These are phyloP conservation scores for Hypocrella siamensis DNA, from an alignment of 2,329 filamentous ascomycete species.

Conservation along the genomic window DNA sequence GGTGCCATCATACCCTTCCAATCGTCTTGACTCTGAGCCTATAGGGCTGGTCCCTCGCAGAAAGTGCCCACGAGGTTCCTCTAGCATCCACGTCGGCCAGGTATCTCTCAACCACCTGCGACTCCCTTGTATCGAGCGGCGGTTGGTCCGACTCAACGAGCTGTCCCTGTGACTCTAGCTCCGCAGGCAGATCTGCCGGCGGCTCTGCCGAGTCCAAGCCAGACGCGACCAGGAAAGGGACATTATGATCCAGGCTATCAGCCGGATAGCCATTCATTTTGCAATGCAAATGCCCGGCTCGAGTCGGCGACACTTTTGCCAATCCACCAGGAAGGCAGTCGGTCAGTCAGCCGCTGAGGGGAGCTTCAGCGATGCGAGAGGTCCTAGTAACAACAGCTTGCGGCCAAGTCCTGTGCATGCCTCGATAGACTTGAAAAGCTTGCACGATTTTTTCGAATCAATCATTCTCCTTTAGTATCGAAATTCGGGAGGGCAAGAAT, in stretches of 20 bases:
- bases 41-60: constrained; percentile 33
- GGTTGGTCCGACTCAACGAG: constrained; percentile 58
- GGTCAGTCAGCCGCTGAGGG: no score
- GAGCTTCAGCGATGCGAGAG: no score
- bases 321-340: constrained; percentile 1
- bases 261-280: constrained; percentile 65
- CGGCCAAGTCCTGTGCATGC: no score
- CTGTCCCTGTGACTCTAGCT: constrained; percentile 41
- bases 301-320: neutral
- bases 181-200: constrained; percentile 27
- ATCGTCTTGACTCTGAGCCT: constrained; percentile 57
- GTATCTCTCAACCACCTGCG: constrained; percentile 47
- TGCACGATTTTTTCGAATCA: no score
- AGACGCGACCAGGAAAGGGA: constrained; percentile 70
- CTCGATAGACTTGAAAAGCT: no score
- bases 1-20: constrained; percentile 64
- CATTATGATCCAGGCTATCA: constrained; percentile 73
- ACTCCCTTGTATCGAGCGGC: constrained; percentile 47
- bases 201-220: constrained; percentile 41
- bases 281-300: no score
- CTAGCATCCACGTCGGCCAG: constrained; percentile 52
- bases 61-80: constrained; percentile 49
- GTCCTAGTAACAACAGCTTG: no score
- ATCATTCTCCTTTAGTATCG: no score
- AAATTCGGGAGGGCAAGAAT: no score